Evolutionary conservation across 1,139 yeast genomes (phyloP), one percentile per base, ranked within the genome.

Genomic region (Diutina pseudorugosa): DNA sequence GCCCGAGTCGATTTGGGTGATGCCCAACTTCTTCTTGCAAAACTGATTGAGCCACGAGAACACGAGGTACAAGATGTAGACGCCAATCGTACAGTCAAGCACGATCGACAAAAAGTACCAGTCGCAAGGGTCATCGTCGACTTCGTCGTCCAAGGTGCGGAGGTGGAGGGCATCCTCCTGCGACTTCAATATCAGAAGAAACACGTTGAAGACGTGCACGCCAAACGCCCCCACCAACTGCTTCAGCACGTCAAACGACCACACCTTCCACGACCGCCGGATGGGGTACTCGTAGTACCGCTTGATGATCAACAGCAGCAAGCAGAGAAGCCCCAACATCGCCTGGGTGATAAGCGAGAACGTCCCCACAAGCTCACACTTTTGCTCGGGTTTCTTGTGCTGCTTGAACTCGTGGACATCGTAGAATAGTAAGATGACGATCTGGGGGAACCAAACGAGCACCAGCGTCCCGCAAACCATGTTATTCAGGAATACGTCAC

Each of bases 61-160:
- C 16, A 85, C 84, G 11, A 78, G 62, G 54, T 62, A 53, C 55
- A 42, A 23, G 36, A 27, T 76, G 23, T 94, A 94, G 2, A 90
- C 95, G 0, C 98, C 98, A n/a, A 91, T 76, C 0, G 98, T 93
- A 49, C 98, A 91, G 65, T 93, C 98, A 63, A 91, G 78, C 20
- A 91, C 75, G 47, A 91, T 79, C 61, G 87, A 93, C 53, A 93
- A 72, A 61, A 93, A 91, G 68, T 93, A 93, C 95, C 97, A 91
- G 59, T 85, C 89, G 62, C 95, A 86, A 8, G 91, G 91, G 59
- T 84, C 76, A 41, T 71, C 74, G 14, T 60, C 59, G 27, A 57
- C 55, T 14, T 53, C 53, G 20, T 53, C 57, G 18, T 52, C 51
- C 40, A n/a, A 12, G 18, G 23, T 11, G 12, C 25, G 16, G 52